phyloP scores from a whole-genome alignment of 2,329 filamentous ascomycete species.

The Teratosphaeria nubilosa region DNA sequence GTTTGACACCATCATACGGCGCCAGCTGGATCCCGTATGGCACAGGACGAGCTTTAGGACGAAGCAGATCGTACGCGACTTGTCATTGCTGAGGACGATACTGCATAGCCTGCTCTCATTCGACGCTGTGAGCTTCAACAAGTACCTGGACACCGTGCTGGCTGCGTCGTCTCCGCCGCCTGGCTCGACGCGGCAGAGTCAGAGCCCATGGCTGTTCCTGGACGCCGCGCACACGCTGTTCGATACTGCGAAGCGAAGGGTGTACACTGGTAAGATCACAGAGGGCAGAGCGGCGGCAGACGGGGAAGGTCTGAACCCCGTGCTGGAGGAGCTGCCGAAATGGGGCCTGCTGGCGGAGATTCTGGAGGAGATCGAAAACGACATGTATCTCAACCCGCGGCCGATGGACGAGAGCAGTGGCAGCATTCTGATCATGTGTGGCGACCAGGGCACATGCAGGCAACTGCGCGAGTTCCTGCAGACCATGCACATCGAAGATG shows the following conservation, averaged over 20 bases:
- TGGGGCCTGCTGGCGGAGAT: conserved; percentile 86
- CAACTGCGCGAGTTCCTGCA: conserved; percentile 87
- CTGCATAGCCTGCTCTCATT: conserved; percentile 73
- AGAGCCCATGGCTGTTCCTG: conserved; percentile 92
- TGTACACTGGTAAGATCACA: conserved; percentile 66
- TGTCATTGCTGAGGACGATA: conserved; percentile 73
- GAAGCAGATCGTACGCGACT: conserved; percentile 82
- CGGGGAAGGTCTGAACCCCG: conserved; percentile 58
- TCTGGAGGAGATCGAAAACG: conserved; percentile 83
- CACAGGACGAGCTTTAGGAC: conserved; percentile 93
- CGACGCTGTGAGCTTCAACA: conserved; percentile 83
- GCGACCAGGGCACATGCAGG: conserved; percentile 71
- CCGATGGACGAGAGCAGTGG: conserved; percentile 76
- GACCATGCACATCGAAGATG: conserved; percentile 61
- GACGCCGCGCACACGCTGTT: conserved; percentile 94
- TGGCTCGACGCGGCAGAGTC: conserved; percentile 75
- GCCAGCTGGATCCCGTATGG: conserved; percentile 93
- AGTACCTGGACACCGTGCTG: conserved; percentile 87
- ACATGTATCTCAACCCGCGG: conserved; percentile 72
- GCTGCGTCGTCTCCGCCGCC: conserved; percentile 82
- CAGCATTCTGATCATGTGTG: conserved; percentile 93
- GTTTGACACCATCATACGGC: conserved; percentile 78
- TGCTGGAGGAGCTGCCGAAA: conserved; percentile 90
- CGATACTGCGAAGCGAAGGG: conserved; percentile 74
- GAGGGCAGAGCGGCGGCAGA: conserved; percentile 44